phyloP scores from a whole-genome alignment of 1,284 basidiomycete species.

The Sporisorium reilianum region DNA sequence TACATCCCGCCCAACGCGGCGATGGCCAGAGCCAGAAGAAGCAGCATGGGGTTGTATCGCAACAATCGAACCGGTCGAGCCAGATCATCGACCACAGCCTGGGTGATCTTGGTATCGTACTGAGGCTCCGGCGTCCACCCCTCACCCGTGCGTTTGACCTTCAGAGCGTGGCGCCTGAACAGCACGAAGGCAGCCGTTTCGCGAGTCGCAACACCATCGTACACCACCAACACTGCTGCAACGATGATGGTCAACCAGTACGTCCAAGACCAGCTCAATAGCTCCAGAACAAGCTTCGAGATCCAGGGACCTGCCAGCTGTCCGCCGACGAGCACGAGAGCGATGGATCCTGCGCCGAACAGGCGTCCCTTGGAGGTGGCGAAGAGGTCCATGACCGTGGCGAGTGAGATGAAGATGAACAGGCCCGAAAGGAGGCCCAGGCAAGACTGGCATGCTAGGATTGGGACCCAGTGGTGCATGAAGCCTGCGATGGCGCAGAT shows the following conservation, averaged over 20 bases:
- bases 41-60: conserved; percentile 28
- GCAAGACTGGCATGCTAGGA: conserved; percentile 22
- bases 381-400: conserved; percentile 46
- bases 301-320: conserved; percentile 55
- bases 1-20: conserved; percentile 33
- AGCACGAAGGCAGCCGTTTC: conserved; percentile 40
- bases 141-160: conserved; percentile 20
- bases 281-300: conserved; percentile 30
- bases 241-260: conserved; percentile 51
- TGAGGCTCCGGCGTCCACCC: conserved; percentile 54
- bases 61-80: conserved; percentile 31
- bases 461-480: conserved; percentile 13
- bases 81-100: conserved; percentile 29
- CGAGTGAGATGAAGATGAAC: conserved; percentile 30
- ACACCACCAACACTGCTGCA: conserved; percentile 35
- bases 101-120: conserved; percentile 7
- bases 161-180: conserved; percentile 39
- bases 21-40: conserved; percentile 15
- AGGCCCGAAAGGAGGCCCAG: conserved; percentile 40
- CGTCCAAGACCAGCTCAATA: conserved; percentile 48
- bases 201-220: conserved; percentile 26
- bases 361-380: conserved; percentile 33
- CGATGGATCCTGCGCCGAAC: conserved; percentile 24
- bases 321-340: conserved; percentile 19
- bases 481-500: conserved; percentile 48